These are phyloP conservation scores for Magnusiomyces sp. DNA, from an alignment of 1,139 yeast genomes.

Conservation along the genomic window DNA sequence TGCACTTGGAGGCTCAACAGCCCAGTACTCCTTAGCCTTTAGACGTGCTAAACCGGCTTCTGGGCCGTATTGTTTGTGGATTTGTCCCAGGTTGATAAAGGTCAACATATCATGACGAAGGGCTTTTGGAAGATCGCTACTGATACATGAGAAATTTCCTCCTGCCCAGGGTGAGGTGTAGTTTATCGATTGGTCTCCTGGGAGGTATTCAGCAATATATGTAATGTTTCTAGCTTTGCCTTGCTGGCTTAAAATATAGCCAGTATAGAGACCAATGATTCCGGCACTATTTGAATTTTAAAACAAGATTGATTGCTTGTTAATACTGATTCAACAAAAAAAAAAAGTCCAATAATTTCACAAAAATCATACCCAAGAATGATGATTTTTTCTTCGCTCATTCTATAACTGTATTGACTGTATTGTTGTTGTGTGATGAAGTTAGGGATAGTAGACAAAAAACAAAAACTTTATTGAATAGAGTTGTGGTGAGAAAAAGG, in stretches of 20 bases:
- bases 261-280: conserved; percentile 61
- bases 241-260: conserved; percentile 40
- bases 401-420: no score
- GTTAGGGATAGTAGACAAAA: no score
- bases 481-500: no score
- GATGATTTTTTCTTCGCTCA: conserved; percentile 23
- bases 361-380: conserved; percentile 20
- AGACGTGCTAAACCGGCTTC: conserved; percentile 45
- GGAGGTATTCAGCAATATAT: conserved; percentile 47
- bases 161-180: conserved; percentile 59
- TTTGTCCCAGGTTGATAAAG: conserved; percentile 37
- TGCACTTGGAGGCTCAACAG: conserved; percentile 15
- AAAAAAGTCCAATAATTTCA: not conserved
- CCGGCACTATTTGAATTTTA: conserved; percentile 42
- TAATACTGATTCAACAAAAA: not conserved
- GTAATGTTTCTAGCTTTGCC: conserved; percentile 42
- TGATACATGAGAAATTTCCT: conserved; percentile 48
- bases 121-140: conserved; percentile 45
- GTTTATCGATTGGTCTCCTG: conserved; percentile 53
- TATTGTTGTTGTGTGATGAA: no score
- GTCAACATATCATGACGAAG: conserved; percentile 45
- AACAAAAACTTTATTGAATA: no score
- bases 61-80: conserved; percentile 43
- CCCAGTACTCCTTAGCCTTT: conserved; percentile 41
- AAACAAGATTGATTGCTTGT: not conserved